Percentiles rank a stretch among this genome's conserved stretches.
Conservation (phyloP, 371 early-diverging fungal species). For the Syncephalastrum racemosum region DNA sequence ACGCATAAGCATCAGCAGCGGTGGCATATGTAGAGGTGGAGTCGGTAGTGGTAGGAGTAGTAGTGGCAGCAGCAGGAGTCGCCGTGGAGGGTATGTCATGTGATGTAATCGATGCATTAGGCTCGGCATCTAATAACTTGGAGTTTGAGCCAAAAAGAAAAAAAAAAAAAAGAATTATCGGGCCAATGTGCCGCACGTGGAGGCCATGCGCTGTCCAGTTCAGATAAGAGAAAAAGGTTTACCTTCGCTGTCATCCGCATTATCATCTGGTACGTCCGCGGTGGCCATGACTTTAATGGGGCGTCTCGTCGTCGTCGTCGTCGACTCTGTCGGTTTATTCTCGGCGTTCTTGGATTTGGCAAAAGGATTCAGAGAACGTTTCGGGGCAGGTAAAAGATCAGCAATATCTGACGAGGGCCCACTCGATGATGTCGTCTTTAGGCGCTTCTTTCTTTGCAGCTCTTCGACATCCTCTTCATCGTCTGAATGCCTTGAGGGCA, state of each 20-base stretch:
- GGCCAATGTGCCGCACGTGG: not conserved
- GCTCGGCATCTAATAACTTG: constrained; percentile 4
- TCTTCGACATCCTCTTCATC: constrained; percentile 27
- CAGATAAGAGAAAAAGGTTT: too few relatives aligned
- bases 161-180: not conserved
- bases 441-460: constrained; percentile 18
- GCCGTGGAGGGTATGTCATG: constrained; percentile 14
- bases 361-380: constrained; percentile 18
- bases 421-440: constrained; percentile 11
- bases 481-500: constrained; percentile 20
- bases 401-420: constrained; percentile 20
- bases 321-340: constrained; percentile 3
- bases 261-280: constrained; percentile 25
- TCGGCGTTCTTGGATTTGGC: constrained; percentile 15
- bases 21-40: constrained; percentile 13
- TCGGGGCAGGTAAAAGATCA: constrained; percentile 36
- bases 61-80: constrained; percentile 7
- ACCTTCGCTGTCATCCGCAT: constrained; percentile 2
- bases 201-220: not conserved
- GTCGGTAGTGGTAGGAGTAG: constrained; percentile 9
- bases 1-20: constrained; percentile 33
- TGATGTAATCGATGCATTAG: constrained; percentile 16
- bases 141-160: not conserved
- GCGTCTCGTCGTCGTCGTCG: constrained; percentile 3
- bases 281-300: constrained; percentile 31